Base-by-base conservation (phyloP, 441 rosid genomes). In the Erodium moschatum region DNA sequence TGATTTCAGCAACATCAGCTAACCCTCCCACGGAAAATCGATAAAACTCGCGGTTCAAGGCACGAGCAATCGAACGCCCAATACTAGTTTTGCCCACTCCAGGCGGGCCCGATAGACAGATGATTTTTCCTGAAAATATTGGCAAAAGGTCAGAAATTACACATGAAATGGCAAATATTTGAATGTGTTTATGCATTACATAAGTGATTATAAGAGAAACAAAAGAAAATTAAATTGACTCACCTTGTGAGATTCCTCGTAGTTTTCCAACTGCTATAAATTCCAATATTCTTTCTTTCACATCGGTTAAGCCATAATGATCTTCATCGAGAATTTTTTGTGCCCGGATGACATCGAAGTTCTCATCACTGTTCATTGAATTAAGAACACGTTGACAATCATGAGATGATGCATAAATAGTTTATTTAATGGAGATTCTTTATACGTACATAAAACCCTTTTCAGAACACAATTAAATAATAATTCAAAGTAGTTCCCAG, bases 31-130 rank as follows among this genome's bases (percentile, higher is more conserved):
- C 97, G 69, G 97, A 91, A 77, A 91, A 91, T 74, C 96, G 81
- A 74, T 81, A 91, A 78, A 94, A 94, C 70, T 91, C 85, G 13
- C 97, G 87, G 77, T 91, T 82, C 79, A 94, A 84, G 69, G 97
- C 96, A 71, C 91, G 89, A 44, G 99, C 97, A 79, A 94, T 86
- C 35, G 99, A 94, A 24, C 96, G 91, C 9, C 94, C 99, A 71
- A 94, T 89, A 79, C 97, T 91, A 62, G 99, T 94, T 85, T 91
- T 94, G 11, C 99, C 99, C 61, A 94, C 99, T 72, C 99, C 99
- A 40, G 99, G 97, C 31, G 99, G 97, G 0, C 97, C 99, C 19
- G 96, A 88, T 65, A 94, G 89, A 81, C 98, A 91, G 64, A 94
- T 89, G 76, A 94, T 89, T 82, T 91, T 91, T 65, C 98, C 98